A percentile compares a stretch with the other conserved stretches of the same genome.
Evolutionary conservation across 257 asterid genomes (phyloP).

Genomic region (Asclepias syriaca): DNA sequence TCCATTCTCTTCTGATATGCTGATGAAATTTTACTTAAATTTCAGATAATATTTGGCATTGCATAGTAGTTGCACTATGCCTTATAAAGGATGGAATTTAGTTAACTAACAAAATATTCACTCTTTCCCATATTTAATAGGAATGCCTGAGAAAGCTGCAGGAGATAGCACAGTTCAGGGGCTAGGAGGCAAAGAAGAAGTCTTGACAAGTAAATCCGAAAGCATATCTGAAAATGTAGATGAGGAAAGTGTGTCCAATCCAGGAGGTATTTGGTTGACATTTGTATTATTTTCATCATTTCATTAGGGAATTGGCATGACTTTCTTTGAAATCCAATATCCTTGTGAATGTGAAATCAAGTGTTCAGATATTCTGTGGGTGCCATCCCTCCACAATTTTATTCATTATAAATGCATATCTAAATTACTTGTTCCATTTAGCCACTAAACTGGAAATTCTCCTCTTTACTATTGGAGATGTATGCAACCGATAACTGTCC

Average conservation of each 20-base stretch:
- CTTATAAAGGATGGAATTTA: background rate
- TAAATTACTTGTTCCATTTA: background rate
- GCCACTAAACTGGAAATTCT: background rate
- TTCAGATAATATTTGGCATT: background rate
- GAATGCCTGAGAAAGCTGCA: slow-evolving; percentile 33
- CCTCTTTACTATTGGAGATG: background rate
- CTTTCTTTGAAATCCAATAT: background rate
- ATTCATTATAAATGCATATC: background rate
- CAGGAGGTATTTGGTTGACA: slow-evolving; percentile 19
- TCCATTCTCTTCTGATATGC: background rate
- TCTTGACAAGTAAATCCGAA: slow-evolving; percentile 29
- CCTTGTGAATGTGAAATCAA: background rate
- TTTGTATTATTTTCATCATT: slow-evolving; percentile 14
- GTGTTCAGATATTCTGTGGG: background rate
- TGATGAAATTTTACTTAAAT: background rate
- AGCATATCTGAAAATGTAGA: slow-evolving; percentile 31
- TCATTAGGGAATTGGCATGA: background rate
- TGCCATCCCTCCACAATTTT: background rate
- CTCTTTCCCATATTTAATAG: slow-evolving; percentile 27
- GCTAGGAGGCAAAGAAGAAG: slow-evolving; percentile 32
- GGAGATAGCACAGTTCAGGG: slow-evolving; percentile 33
- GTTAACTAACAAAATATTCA: slow-evolving; percentile 3
- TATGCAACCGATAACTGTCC: no score
- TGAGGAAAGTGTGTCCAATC: slow-evolving; percentile 22
- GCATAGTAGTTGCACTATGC: background rate